Evolutionary conservation across 148 eudicot genomes (phyloP).

Genomic region (Chenopodium album): DNA sequence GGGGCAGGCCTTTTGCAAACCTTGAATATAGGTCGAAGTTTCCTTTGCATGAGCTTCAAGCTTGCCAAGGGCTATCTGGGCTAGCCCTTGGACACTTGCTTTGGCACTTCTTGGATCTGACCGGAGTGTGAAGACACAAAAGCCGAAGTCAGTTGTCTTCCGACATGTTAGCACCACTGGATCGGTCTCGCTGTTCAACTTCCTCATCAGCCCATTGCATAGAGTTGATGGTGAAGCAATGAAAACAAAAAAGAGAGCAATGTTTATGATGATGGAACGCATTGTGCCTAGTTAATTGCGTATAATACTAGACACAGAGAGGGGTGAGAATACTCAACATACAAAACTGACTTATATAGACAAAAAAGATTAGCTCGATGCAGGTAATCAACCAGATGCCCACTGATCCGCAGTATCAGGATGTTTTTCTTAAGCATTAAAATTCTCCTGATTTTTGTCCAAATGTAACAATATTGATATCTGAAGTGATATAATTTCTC

Average conservation of each 20-base stretch:
- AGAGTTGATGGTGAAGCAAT: constrained; percentile 12
- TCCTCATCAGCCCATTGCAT: constrained; percentile 23
- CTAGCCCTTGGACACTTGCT: background rate
- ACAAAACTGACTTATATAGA: constrained; percentile 8
- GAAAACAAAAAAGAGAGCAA: constrained; percentile 5
- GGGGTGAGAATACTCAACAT: background rate
- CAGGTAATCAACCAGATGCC: no score
- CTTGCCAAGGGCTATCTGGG: constrained; percentile 24
- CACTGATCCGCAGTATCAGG: background rate
- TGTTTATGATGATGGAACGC: background rate
- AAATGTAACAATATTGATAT: background rate
- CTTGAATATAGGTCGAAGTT: constrained; percentile 16
- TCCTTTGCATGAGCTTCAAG: constrained; percentile 2
- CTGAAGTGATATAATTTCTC: background rate
- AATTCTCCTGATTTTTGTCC: background rate
- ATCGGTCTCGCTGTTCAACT: constrained; percentile 16
- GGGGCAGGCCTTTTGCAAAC: background rate
- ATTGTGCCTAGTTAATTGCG: background rate
- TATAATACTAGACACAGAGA: background rate
- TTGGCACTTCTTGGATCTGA: constrained; percentile 23
- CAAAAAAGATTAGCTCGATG: background rate
- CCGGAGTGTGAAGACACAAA: constrained; percentile 25
- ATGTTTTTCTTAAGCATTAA: background rate
- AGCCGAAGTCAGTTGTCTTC: constrained; percentile 17
- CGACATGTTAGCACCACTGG: constrained; percentile 17